Evolutionary conservation across 805 yeast species (phyloP).

Genomic region (Candida maltosa): DNA sequence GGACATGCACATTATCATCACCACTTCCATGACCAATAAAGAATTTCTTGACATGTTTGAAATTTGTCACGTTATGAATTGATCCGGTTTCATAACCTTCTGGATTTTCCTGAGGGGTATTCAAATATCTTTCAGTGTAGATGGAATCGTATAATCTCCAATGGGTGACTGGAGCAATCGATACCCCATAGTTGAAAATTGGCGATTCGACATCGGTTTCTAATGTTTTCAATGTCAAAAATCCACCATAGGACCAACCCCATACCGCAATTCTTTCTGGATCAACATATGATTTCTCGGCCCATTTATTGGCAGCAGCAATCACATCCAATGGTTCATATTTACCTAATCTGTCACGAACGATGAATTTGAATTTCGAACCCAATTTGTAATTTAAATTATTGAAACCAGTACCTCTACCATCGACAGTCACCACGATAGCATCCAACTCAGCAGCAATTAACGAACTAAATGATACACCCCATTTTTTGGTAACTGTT

Average conservation of each 20-base stretch:
- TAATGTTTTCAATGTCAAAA: conserved; percentile 67
- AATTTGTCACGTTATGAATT: conserved; percentile 39
- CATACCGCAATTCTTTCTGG: conserved; percentile 59
- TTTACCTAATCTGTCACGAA: conserved; percentile 77
- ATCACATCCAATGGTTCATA: conserved; percentile 87
- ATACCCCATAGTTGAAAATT: conserved; percentile 69
- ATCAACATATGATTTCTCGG: conserved; percentile 59
- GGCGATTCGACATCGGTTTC: conserved; percentile 59
- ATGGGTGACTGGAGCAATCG: conserved; percentile 83
- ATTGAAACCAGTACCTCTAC: conserved; percentile 92
- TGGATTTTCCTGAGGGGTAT: conserved; percentile 46
- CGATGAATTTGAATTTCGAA: conserved; percentile 63
- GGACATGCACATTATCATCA: conserved; percentile 81
- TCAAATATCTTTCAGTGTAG: conserved; percentile 78
- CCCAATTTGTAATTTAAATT: conserved; percentile 51
- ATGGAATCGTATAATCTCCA: conserved; percentile 76
- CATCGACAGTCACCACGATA: conserved; percentile 92
- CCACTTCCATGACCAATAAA: conserved; percentile 79
- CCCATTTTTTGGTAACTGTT: conserved; percentile 60
- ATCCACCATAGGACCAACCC: conserved; percentile 93
- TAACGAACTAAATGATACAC: conserved; percentile 66
- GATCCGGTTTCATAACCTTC: conserved; percentile 48
- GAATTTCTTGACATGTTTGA: conserved; percentile 52
- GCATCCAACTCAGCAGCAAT: conserved; percentile 76
- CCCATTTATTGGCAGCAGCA: conserved; percentile 75